Base-by-base conservation (phyloP, 164 flowering plant species). In the Vitis rupestris region DNA sequence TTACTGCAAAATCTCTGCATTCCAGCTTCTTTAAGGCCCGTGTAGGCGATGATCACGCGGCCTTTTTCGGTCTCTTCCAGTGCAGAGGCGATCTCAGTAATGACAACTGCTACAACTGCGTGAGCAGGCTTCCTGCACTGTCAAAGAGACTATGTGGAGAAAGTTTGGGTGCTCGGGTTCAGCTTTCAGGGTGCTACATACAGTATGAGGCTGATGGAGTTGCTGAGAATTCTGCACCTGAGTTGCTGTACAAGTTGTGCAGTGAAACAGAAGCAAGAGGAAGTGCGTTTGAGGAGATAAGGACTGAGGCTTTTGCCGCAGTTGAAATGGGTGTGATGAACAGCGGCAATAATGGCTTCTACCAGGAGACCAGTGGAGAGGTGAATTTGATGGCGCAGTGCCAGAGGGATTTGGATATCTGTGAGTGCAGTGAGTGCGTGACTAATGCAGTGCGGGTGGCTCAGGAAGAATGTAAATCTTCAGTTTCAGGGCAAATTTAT, bases 341-440 rank as follows among this genome's bases (percentile, higher is more conserved):
- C 27, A 59, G 76, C 10, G 66, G 37, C 9, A 65, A 59, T n/a
- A 17, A 64, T 9, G 83, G 85, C 50, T 83, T 74, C 50, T 83
- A 67, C 52, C 50, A 67, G 0, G 60, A 44, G 59, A 55, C 29
- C 10, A 66, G 66, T 71, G 82, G 74, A 48, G 47, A 16, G 10
- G 49, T 84, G 50, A 52, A 62, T n/a, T 82, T 77, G 7, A 30
- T 69, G 72, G 87, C 79, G 10, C 83, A 82, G 68, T 86, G 90
- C 59, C 81, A 74, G 27, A 87, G 69, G 52, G 86, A 67, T 37
- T 66, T 82, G 19, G 70, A 63, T 14, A 69, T 12, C 0, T 79
- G 87, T 52, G 82, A 81, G 6, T 86, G 90, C 57, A 80, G 79
- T 3, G 82, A 78, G 52, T 86, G 90, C 57, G 70, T 81, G 44